Conservation (phyloP, 2,329 filamentous ascomycete genomes). For the Magnaporthiopsis incrustans region DNA sequence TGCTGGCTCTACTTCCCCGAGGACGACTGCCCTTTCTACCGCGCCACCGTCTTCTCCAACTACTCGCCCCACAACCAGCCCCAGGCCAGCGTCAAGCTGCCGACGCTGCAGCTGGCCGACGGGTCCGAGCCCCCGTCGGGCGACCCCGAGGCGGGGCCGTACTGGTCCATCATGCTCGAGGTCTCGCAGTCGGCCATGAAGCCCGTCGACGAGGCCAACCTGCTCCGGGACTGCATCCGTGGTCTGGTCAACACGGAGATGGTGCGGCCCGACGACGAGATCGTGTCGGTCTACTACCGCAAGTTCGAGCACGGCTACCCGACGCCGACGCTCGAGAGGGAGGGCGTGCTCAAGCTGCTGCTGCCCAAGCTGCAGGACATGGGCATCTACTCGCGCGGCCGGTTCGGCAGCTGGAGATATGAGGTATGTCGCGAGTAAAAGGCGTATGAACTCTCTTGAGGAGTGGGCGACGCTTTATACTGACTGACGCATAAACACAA, state of each 20-base stretch:
- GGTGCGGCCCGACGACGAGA: slow-evolving; percentile 84
- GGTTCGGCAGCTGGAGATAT: slow-evolving; percentile 97
- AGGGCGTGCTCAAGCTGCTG: slow-evolving; percentile 86
- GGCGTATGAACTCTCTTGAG: no score
- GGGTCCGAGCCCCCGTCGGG: slow-evolving; percentile 70
- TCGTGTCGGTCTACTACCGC: slow-evolving; percentile 96
- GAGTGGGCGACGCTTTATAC: neutral
- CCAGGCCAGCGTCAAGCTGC: slow-evolving; percentile 69
- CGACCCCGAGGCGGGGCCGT: slow-evolving; percentile 77
- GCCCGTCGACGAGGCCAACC: slow-evolving; percentile 76
- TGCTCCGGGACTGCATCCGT: slow-evolving; percentile 87
- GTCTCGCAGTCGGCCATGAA: slow-evolving; percentile 95
- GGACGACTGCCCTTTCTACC: slow-evolving; percentile 98
- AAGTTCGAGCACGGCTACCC: slow-evolving; percentile 98
- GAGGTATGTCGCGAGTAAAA: no score
- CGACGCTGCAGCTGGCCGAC: slow-evolving; percentile 77
- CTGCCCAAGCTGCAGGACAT: slow-evolving; percentile 85
- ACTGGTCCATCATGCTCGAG: slow-evolving; percentile 99
- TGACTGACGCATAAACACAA: neutral
- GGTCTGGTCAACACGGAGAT: slow-evolving; percentile 97
- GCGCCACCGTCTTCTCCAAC: slow-evolving; percentile 99
- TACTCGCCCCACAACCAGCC: slow-evolving; percentile 99
- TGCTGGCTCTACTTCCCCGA: slow-evolving; percentile 99
- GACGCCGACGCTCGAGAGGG: slow-evolving; percentile 88
- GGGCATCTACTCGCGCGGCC: slow-evolving; percentile 91